A percentile compares a stretch with the other conserved stretches of the same genome.
Evolutionary conservation across 306 rosid genomes (phyloP).

Genomic region (Dalbergia cochinchinensis): DNA sequence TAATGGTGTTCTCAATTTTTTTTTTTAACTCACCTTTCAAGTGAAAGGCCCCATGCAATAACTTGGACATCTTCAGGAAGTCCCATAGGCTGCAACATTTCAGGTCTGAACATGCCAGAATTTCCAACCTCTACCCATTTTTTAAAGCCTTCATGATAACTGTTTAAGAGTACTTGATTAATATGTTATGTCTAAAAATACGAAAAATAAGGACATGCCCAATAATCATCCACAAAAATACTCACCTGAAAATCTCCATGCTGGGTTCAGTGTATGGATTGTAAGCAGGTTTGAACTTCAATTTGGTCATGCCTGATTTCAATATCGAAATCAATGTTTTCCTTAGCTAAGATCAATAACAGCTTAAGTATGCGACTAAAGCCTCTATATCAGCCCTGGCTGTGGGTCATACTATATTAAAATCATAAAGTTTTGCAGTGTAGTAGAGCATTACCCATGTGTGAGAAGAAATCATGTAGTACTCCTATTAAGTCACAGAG

Average conservation of each 20-base stretch:
- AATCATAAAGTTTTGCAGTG: constrained; percentile 10
- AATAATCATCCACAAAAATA: constrained; percentile 34
- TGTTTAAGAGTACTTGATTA: constrained; percentile 43
- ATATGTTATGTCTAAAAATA: background rate
- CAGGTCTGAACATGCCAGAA: constrained; percentile 99
- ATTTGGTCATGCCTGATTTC: constrained; percentile 82
- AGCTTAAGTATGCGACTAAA: constrained; percentile 20
- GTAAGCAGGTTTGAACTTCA: constrained; percentile 93
- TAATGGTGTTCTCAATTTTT: background rate
- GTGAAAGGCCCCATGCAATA: constrained; percentile 98
- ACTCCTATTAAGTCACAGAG: constrained; percentile 91
- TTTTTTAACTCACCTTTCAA: constrained; percentile 72
- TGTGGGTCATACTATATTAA: background rate
- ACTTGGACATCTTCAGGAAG: constrained; percentile 96
- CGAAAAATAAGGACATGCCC: constrained; percentile 7
- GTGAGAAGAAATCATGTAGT: constrained; percentile 87
- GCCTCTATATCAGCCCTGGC: background rate
- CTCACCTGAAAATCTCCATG: constrained; percentile 96
- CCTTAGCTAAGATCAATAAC: background rate
- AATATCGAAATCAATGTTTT: background rate
- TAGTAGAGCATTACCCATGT: constrained; percentile 63
- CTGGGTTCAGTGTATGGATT: constrained; percentile 98
- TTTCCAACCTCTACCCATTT: constrained; percentile 97
- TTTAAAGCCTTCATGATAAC: constrained; percentile 90
- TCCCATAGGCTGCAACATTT: constrained; percentile 98